phyloP scores from a whole-genome alignment of 306 rosid genomes.

The Psophocarpus tetragonolobus region DNA sequence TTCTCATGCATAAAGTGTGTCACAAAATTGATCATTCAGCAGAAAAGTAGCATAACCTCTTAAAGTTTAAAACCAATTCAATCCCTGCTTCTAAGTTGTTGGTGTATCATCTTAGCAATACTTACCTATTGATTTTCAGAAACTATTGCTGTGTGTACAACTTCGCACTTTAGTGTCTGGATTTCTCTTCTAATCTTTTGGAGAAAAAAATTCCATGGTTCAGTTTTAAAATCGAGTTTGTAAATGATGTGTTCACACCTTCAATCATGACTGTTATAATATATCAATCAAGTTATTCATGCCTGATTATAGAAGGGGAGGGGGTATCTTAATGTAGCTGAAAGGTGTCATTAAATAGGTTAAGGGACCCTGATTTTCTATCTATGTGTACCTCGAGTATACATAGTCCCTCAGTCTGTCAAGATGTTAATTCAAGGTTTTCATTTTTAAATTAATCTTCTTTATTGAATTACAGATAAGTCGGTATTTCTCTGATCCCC shows the following conservation, averaged over 20 bases:
- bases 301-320: not conserved
- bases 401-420: slow-evolving; percentile 15
- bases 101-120: not conserved
- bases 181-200: not conserved
- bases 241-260: not conserved
- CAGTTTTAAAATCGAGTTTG: slow-evolving; percentile 10
- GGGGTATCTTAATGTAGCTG: not conserved
- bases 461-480: slow-evolving; percentile 66
- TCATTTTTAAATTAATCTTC: slow-evolving; percentile 21
- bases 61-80: not conserved
- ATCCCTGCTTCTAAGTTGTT: not conserved
- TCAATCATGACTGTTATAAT: not conserved
- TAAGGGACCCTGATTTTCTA: slow-evolving; percentile 10
- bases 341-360: not conserved
- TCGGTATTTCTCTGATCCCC: slow-evolving; percentile 91
- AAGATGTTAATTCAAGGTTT: slow-evolving; percentile 10
- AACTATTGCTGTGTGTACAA: not conserved
- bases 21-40: not conserved
- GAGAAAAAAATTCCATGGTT: not conserved
- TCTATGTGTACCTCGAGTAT: not conserved
- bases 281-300: slow-evolving; percentile 8
- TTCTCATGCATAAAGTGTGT: not conserved
- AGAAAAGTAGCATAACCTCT: not conserved
- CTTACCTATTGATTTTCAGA: slow-evolving; percentile 3
- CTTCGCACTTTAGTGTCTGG: not conserved